phyloP scores from a whole-genome alignment of 768 basidiomycete genomes.

The Lyophyllum decastes region DNA sequence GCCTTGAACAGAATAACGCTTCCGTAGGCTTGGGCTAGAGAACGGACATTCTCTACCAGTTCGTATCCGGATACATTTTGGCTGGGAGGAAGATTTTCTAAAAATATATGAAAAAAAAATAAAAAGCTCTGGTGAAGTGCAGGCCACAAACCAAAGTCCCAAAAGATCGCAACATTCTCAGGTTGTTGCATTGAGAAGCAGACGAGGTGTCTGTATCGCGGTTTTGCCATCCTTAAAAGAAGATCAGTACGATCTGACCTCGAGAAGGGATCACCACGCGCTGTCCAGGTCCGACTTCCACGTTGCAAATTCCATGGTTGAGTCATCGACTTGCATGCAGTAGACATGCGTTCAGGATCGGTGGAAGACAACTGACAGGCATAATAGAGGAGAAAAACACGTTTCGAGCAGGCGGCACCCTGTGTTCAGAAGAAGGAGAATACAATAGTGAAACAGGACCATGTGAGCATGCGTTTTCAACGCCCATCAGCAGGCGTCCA shows the following conservation, averaged over 20 bases:
- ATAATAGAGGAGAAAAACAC: background rate
- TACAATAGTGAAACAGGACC: background rate
- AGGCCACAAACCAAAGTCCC: slow-evolving; percentile 24
- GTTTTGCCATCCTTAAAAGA: slow-evolving; percentile 12
- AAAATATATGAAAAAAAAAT: background rate
- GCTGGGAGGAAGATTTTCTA: slow-evolving; percentile 41
- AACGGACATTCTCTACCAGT: slow-evolving; percentile 43
- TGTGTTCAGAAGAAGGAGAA: background rate
- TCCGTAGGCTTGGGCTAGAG: slow-evolving; percentile 48
- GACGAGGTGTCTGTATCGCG: background rate
- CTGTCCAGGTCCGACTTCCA: slow-evolving; percentile 1
- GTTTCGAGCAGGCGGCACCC: background rate
- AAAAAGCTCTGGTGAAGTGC: background rate
- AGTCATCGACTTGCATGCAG: background rate
- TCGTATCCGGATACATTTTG: slow-evolving; percentile 38
- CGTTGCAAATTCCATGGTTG: slow-evolving; percentile 1
- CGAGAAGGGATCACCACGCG: slow-evolving; percentile 7
- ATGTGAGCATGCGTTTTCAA: background rate
- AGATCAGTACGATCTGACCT: background rate
- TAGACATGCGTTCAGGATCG: background rate
- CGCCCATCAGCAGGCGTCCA: background rate
- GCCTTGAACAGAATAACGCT: slow-evolving; percentile 52
- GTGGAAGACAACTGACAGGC: background rate
- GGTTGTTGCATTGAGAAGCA: slow-evolving; percentile 31
- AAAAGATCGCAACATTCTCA: slow-evolving; percentile 40